Evolutionary conservation across 2,329 filamentous ascomycete genomes (phyloP), one percentile per base, ranked within the genome.

Genomic region (Fusarium virguliforme): DNA sequence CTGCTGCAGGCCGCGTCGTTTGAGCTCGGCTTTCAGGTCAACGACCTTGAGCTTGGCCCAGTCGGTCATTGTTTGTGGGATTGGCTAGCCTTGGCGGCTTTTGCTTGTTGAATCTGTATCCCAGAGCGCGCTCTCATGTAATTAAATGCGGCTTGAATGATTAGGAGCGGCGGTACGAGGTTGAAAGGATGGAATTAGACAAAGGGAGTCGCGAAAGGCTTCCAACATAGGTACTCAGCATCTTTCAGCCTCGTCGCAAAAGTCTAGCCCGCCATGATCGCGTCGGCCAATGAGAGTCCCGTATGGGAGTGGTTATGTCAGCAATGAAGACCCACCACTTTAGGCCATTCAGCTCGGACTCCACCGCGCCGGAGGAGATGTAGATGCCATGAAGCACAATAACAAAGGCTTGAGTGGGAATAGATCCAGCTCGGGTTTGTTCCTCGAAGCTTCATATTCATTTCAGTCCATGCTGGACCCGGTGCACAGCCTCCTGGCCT

Each of bases 1-100:
- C 67, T 90, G 87, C 6, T 89, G 83, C 40, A 95, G 87, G n/a
- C 90, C 90, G 70, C 92, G 88, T 64, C 85, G 85, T 81, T 93
- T 94, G 43, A 95, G 86, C 83, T 94, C 92, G 24, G 89, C 88
- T 80, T 91, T 92, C 64, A 95, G 86, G 76, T 94, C 91, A 35
- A 90, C 85, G 69, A 95, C 93, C 82, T 93, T 95, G 76, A 91
- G 86, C 80, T 83, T 86, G 67, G 80, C 81, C 83, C 86, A 89
- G 73, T 88, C 86, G 57, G 82, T 81, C 85, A 86, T 87, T 69
- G 65, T 81, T 73, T 18, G 58, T 62, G 61, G 53, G 62, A 72
- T 70, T 62, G 67, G 43, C 50, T 55, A 40, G 50, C 51, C 28
- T 59, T 32, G 28, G 54, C 37, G 58, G 53, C 24, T 62, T 48